Evolutionary conservation across 371 early-diverging fungal species (phyloP).

Genomic region (Haplosporangium sp.): DNA sequence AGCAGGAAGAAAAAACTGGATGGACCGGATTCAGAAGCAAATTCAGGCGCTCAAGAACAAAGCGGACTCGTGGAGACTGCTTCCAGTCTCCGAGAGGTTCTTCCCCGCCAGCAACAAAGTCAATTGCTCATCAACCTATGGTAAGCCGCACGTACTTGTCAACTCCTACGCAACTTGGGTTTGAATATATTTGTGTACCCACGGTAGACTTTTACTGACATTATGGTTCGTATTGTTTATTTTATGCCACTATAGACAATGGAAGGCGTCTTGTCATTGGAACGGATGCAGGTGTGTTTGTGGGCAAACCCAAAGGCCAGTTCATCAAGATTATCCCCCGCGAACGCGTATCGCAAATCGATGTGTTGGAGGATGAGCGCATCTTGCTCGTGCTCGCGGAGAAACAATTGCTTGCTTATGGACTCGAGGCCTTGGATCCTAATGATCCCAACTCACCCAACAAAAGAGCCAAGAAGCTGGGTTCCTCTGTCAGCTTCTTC

Average conservation of each 20-base stretch:
- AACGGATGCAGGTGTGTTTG: constrained; percentile 86
- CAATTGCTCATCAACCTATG: constrained; percentile 78
- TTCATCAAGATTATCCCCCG: constrained; percentile 72
- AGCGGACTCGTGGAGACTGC: constrained; percentile 70
- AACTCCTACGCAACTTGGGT: neutral
- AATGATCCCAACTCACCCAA: constrained; percentile 56
- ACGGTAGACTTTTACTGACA: neutral
- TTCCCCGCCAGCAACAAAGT: constrained; percentile 69
- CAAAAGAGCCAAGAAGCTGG: constrained; percentile 75
- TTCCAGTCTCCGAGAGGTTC: constrained; percentile 56
- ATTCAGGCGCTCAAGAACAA: constrained; percentile 66
- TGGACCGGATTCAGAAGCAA: constrained; percentile 82
- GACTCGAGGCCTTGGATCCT: constrained; percentile 73
- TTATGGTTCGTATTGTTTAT: neutral
- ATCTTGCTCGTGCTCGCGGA: constrained; percentile 86
- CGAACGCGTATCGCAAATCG: constrained; percentile 89
- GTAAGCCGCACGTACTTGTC: constrained; percentile 55
- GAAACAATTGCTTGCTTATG: constrained; percentile 80
- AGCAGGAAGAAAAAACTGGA: constrained; percentile 85
- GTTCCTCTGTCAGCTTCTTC: constrained; percentile 85
- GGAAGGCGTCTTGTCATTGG: constrained; percentile 81
- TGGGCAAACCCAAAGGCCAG: constrained; percentile 57
- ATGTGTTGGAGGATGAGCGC: constrained; percentile 79
- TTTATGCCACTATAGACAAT: constrained; percentile 56
- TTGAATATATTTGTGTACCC: no score